Evolutionary conservation across 495 filamentous ascomycete species (phyloP), one percentile per base, ranked within the genome.

Genomic region (Thozetella sp.): DNA sequence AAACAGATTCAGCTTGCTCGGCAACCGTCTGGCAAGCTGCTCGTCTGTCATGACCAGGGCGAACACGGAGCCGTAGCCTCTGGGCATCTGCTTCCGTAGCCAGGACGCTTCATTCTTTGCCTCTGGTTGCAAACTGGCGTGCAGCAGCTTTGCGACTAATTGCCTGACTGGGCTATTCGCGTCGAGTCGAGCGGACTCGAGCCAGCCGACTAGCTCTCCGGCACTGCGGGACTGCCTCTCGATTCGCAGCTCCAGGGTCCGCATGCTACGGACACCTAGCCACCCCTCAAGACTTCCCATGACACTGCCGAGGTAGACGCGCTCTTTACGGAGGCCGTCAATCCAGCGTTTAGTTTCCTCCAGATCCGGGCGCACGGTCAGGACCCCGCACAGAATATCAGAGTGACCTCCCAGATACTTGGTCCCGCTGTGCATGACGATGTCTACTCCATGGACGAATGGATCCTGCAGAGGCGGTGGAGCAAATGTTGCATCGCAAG

Each of bases 361-460:
- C 3, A 43, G 63, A 26, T 64, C 64, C 45, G 74, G 76, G 52
- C 80, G 74, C 4, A 89, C 84, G 0, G 85, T 88, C 20, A 97
- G 77, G 19, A 96, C 88, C 12, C 95, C 95, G 64, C 90, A 91
- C 0, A 99, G 84, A 74, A 97, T 76, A 74, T 99, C 95, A 60
- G 85, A 90, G 74, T 99, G 95, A 0, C 95, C 95, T 19, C 95
- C 95, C 58, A 99, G 83, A 71, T 97, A 99, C 80, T 99, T 99
- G 10, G 93, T 95, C 15, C 92, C 95, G 22, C 82, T 87, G 72
- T 99, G 95, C 89, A 97, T 89, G 22, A 97, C 85, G 0, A 91
- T 71, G 72, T 97, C 93, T 2, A 88, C 91, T 57, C 93, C 93
- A 65, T 78, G 87, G 26, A 65, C 50, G 68, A 97, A 96, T 1